Evolutionary conservation across 2,329 filamentous ascomycete genomes (phyloP).

Genomic region (Botrytis cinerea): DNA sequence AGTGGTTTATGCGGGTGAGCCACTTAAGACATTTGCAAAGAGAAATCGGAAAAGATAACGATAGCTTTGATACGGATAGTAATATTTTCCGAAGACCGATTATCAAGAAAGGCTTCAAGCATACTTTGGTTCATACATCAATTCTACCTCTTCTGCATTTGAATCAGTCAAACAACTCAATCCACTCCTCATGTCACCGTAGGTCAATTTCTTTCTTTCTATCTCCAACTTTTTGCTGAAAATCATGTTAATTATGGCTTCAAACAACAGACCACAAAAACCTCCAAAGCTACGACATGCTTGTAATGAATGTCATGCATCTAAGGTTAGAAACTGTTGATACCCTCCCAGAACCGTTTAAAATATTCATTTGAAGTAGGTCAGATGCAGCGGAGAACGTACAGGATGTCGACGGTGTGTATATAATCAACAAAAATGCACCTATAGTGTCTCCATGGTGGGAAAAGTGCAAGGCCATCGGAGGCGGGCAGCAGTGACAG

Average conservation of each 20-base stretch:
- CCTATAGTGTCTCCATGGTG: conserved; percentile 23
- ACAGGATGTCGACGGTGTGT: conserved; percentile 21
- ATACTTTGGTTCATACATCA: not conserved
- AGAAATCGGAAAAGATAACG: not conserved
- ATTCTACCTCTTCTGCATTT: not conserved
- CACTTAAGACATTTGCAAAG: not conserved
- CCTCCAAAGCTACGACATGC: conserved; percentile 22
- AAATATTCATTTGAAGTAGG: conserved; percentile 16
- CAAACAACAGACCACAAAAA: conserved; percentile 9
- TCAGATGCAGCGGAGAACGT: conserved; percentile 19
- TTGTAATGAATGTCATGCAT: conserved; percentile 23
- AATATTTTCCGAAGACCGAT: too few species aligned
- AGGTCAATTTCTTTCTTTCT: not conserved
- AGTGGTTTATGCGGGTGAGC: not conserved
- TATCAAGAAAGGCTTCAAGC: not conserved
- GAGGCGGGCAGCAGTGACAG: not conserved
- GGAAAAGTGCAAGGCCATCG: conserved; percentile 21
- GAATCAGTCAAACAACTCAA: not conserved
- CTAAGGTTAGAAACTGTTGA: conserved; percentile 7
- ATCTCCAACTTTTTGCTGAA: not conserved
- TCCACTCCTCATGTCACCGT: not conserved
- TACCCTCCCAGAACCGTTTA: not conserved
- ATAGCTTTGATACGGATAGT: not conserved
- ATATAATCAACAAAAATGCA: conserved; percentile 18
- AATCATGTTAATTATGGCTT: not conserved